Evolutionary conservation across 2,329 filamentous ascomycete species (phyloP).

Genomic region (Penicillium sp.): DNA sequence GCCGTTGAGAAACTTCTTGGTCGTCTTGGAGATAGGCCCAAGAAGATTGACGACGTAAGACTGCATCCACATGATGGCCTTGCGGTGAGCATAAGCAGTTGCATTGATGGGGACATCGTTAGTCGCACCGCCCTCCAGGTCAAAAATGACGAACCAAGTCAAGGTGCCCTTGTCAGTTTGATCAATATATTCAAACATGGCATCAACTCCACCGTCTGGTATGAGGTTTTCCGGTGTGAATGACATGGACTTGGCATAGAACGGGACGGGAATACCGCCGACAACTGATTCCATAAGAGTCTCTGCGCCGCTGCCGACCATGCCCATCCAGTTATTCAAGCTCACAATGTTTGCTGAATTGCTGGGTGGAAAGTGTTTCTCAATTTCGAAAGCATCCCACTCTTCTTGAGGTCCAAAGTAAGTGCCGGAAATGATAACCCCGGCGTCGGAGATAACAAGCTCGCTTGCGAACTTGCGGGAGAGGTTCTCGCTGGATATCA

Average conservation of each 20-base stretch:
- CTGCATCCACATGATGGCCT: constrained; percentile 64
- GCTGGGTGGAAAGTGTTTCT: constrained; percentile 25
- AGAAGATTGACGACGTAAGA: constrained; percentile 57
- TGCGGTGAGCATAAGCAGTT: constrained; percentile 63
- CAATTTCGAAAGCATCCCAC: constrained; percentile 44
- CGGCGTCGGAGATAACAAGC: constrained; percentile 55
- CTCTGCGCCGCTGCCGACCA: constrained; percentile 27
- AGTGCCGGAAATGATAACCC: constrained; percentile 58
- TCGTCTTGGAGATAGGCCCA: constrained; percentile 44
- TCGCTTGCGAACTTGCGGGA: constrained; percentile 59
- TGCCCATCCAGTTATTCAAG: constrained; percentile 31
- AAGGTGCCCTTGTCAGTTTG: constrained; percentile 50
- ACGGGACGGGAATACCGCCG: constrained; percentile 49
- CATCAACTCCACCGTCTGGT: constrained; percentile 44
- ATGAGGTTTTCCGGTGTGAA: constrained; percentile 53
- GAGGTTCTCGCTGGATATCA: constrained; percentile 55
- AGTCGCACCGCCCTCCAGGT: constrained; percentile 60
- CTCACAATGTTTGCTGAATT: constrained; percentile 21
- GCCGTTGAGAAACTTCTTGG: constrained; percentile 52
- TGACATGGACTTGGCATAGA: constrained; percentile 59
- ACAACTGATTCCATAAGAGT: constrained; percentile 22
- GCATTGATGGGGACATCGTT: constrained; percentile 55
- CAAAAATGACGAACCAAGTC: constrained; percentile 63
- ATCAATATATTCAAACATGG: constrained; percentile 57
- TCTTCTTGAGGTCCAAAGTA: constrained; percentile 61